These are phyloP conservation scores for Tricholoma sp. DNA, from an alignment of 768 basidiomycete genomes.

Conservation along the genomic window DNA sequence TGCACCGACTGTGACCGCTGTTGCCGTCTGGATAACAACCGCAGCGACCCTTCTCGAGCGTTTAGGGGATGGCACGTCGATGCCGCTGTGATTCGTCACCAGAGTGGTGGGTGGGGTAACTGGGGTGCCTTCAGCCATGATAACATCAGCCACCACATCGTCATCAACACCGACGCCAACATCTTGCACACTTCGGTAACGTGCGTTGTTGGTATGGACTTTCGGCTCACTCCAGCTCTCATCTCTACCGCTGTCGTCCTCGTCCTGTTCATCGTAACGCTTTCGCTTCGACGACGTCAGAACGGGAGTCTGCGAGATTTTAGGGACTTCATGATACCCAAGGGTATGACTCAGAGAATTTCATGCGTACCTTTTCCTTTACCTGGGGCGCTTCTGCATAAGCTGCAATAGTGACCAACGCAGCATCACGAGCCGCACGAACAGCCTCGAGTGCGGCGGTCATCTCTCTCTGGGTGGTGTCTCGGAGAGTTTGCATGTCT, in stretches of 20 bases:
- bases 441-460: slow-evolving; percentile 40
- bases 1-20: slow-evolving; percentile 61
- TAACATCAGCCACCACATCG: slow-evolving; percentile 15
- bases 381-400: slow-evolving; percentile 28
- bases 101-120: slow-evolving; percentile 1
- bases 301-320: slow-evolving; percentile 25
- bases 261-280: slow-evolving; percentile 39
- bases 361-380: neutral
- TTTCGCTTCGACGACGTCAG: slow-evolving; percentile 57
- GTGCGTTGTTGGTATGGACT: slow-evolving; percentile 10
- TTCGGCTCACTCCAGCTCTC: slow-evolving; percentile 20
- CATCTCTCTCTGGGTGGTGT: slow-evolving; percentile 41
- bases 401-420: slow-evolving; percentile 27
- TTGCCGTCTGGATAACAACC: slow-evolving; percentile 51
- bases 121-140: slow-evolving; percentile 7
- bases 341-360: slow-evolving; percentile 9
- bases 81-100: slow-evolving; percentile 8
- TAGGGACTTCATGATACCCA: slow-evolving; percentile 11
- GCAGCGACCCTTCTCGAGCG: slow-evolving; percentile 40
- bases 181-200: neutral
- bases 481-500: slow-evolving; percentile 44
- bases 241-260: slow-evolving; percentile 28
- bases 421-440: slow-evolving; percentile 33
- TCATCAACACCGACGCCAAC: slow-evolving; percentile 11
- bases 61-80: slow-evolving; percentile 34